phyloP scores from a whole-genome alignment of 306 rosid species.

The Quercus mongolica region DNA sequence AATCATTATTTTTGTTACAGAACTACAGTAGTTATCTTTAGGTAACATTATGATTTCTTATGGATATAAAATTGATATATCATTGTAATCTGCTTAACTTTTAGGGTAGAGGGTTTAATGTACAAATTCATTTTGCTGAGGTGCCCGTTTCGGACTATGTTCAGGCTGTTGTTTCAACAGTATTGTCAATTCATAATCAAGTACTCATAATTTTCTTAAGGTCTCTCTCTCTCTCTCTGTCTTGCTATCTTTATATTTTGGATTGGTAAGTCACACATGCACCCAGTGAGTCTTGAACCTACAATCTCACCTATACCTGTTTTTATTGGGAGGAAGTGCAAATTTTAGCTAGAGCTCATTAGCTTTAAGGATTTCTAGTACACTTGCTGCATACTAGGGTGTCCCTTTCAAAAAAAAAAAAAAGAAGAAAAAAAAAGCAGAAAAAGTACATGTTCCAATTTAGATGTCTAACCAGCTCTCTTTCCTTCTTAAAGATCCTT shows the following conservation, averaged over 20 bases:
- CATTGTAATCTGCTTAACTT: conserved; percentile 18
- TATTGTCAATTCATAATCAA: conserved; percentile 67
- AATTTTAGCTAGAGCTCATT: too few species aligned
- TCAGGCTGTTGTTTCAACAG: conserved; percentile 78
- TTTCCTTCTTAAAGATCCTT: background rate
- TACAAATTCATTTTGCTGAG: conserved; percentile 73
- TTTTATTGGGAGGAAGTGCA: too few species aligned
- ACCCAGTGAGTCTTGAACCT: too few species aligned
- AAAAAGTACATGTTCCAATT: background rate
- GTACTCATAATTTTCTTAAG: conserved; percentile 30
- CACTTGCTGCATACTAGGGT: background rate
- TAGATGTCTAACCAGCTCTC: background rate
- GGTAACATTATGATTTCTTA: conserved; percentile 1
- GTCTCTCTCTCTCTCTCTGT: too few species aligned
- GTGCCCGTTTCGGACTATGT: conserved; percentile 84
- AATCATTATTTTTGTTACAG: background rate
- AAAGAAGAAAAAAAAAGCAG: too few species aligned
- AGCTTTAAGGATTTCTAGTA: background rate
- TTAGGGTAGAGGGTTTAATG: conserved; percentile 92
- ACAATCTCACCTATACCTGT: too few species aligned
- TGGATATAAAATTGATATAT: conserved; percentile 5
- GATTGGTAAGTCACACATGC: background rate
- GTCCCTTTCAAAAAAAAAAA: background rate
- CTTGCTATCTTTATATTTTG: too few species aligned
- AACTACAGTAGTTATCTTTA: background rate